phyloP scores from a whole-genome alignment of 768 basidiomycete genomes.

The Amanita exitialis region DNA sequence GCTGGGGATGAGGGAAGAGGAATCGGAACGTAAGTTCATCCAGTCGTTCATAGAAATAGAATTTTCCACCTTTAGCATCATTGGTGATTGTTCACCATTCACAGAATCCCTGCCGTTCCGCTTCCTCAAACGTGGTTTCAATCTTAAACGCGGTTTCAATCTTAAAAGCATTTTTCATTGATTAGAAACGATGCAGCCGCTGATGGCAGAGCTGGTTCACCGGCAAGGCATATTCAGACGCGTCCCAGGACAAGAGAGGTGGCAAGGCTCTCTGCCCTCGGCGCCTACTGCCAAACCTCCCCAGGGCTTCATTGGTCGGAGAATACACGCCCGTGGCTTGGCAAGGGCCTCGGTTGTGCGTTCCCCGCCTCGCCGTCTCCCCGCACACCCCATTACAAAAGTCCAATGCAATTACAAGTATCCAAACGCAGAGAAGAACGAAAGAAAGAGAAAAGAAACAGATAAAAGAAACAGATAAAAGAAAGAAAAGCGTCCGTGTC shows the following conservation, averaged over 20 bases:
- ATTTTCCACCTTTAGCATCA: no score
- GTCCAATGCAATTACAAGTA: background rate
- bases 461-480: background rate
- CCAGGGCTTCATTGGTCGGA: background rate
- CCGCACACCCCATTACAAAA: background rate
- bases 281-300: background rate
- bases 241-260: background rate
- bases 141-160: no score
- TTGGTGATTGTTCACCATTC: no score
- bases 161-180: background rate
- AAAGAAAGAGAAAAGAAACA: background rate
- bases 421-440: background rate
- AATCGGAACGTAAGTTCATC: no score
- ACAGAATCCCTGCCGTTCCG: no score
- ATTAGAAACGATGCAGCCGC: background rate
- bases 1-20: no score
- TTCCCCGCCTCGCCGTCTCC: background rate
- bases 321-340: background rate
- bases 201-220: background rate
- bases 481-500: background rate
- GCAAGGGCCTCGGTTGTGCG: background rate
- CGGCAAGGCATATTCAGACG: background rate
- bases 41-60: no score
- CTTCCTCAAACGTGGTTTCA: no score
- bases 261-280: background rate